Base-by-base conservation (phyloP, 495 filamentous ascomycete genomes). In the Niebla homalea region DNA sequence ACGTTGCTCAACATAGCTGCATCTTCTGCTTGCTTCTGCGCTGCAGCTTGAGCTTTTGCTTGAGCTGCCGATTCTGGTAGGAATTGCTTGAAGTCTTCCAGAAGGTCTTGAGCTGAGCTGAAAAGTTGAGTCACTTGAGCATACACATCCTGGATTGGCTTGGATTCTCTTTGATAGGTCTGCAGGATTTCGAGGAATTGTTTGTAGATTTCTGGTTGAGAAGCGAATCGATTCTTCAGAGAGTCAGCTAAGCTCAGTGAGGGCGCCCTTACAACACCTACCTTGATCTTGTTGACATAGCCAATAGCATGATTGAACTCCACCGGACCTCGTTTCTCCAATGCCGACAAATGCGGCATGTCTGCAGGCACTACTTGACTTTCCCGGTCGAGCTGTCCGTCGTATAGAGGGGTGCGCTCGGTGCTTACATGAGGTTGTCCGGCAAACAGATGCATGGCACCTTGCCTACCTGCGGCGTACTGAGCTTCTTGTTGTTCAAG, bases 281-380 rank as follows among this genome's bases (percentile, higher is more conserved):
- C 89, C 81, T 99, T 99, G 48, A 99, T 99, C 68, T 99, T 99
- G 63, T 99, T 99, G 41, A 99, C 93, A 61, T 99, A 99, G 62
- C 89, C 96, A 52, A 99, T 99, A 0, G 93, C 93, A 70, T 99
- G 93, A 65, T 99, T 99, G 69, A 99, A 99, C 61, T 99, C 93
- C 2, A 99, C 93, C 12, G 93, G 93, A 11, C 89, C 88, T 52
- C 88, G 76, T 67, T 92, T 92, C 65, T 89, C 87, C 52, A 85
- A 63, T 36, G 77, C 83, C 18, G 25, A 26, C 14, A 48, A 26
- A 10, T 63, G 32, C 29, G 48, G 50, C 48, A 40, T 42, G n/a
- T 40, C 46, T 37, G 46, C 54, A 36, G 54, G 57, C 19, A 46
- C 43, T 22, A 38, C 51, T 26, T 57, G 54, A 26, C 52, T 38